Conservation (phyloP, 169 alveolate species). For the Fabrea salina region DNA sequence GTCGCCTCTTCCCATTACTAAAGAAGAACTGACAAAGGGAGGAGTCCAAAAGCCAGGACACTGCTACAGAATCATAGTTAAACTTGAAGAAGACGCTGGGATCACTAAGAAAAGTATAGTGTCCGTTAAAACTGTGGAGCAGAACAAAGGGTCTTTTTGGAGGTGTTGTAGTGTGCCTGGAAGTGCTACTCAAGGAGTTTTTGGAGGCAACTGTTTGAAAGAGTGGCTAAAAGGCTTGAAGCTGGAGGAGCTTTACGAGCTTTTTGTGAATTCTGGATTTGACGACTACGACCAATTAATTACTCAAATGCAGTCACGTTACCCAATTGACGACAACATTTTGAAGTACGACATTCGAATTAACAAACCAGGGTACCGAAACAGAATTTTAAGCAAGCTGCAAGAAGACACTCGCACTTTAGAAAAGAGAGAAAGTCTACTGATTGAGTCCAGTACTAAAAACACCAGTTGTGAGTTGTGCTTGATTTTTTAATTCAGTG, state of each 20-base stretch:
- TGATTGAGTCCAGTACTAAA: background rate
- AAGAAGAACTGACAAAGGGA: background rate
- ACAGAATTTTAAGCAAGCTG: background rate
- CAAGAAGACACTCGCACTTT: background rate
- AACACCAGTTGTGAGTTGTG: background rate
- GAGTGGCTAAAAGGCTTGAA: conserved; percentile 5
- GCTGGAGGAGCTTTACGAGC: background rate
- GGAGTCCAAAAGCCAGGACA: conserved; percentile 24
- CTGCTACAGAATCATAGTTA: background rate
- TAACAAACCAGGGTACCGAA: conserved; percentile 12
- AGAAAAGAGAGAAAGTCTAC: background rate
- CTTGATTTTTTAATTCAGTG: background rate
- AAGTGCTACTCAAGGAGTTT: background rate
- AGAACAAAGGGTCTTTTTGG: background rate
- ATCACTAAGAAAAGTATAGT: background rate
- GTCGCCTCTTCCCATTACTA: background rate
- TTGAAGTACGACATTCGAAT: background rate
- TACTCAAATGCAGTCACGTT: background rate
- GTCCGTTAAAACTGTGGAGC: background rate
- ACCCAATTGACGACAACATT: background rate
- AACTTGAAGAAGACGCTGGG: conserved; percentile 19
- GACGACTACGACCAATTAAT: background rate
- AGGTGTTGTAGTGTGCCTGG: background rate
- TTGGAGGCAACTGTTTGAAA: background rate
- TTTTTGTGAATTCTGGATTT: background rate